Evolutionary conservation across 306 rosid species (phyloP).

Genomic region (Geum urbanum): DNA sequence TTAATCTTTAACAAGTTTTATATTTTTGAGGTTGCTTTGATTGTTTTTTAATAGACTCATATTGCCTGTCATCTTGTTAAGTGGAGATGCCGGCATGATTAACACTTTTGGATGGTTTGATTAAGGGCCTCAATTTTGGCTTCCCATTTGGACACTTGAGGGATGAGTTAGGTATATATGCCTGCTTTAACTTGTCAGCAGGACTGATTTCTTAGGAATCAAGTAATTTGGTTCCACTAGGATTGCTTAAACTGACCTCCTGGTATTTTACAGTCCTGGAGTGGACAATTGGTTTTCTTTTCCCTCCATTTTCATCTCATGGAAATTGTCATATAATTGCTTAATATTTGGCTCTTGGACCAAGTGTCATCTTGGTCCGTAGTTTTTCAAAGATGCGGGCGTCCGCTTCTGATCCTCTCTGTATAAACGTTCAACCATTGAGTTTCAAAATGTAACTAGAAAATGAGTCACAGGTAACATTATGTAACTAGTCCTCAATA

Average conservation of each 20-base stretch:
- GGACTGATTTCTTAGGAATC: background rate
- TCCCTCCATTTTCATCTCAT: too few relatives aligned
- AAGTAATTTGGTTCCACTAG: slow-evolving; percentile 3
- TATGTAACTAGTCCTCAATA: too few relatives aligned
- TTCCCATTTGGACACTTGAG: slow-evolving; percentile 5
- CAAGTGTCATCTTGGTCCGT: too few relatives aligned
- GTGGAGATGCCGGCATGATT: background rate
- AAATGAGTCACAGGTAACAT: too few relatives aligned
- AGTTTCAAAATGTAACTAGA: too few relatives aligned
- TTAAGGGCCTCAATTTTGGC: slow-evolving; percentile 8
- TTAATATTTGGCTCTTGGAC: too few relatives aligned
- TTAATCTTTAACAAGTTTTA: background rate
- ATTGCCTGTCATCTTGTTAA: background rate
- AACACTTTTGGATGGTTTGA: background rate
- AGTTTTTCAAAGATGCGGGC: too few relatives aligned
- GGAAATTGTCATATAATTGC: background rate
- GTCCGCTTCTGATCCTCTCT: too few relatives aligned
- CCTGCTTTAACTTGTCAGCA: slow-evolving; percentile 12
- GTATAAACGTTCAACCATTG: too few relatives aligned
- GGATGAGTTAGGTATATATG: slow-evolving; percentile 2
- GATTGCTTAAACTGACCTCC: background rate
- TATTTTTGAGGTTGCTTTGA: background rate
- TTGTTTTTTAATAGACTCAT: background rate
- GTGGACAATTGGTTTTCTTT: too few relatives aligned
- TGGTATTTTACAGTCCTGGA: background rate